Conservation (phyloP, 179 eudicot genomes). For the Silene vulgaris region DNA sequence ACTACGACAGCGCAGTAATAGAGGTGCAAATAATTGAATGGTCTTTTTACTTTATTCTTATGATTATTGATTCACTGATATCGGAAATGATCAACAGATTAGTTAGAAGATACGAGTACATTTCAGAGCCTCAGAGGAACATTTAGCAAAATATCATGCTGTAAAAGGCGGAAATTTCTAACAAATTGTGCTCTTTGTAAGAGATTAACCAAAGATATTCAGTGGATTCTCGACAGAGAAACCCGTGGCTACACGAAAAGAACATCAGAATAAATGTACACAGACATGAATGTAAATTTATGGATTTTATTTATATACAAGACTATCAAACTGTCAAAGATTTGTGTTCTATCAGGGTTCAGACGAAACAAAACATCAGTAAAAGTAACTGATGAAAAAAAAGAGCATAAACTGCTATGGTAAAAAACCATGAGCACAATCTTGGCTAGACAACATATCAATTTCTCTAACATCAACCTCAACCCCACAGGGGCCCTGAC, state of each 20-base stretch:
- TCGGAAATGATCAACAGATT: neutral
- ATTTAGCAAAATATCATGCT: neutral
- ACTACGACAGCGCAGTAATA: neutral
- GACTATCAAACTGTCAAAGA: slow-evolving; percentile 6
- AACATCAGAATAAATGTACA: too few species aligned
- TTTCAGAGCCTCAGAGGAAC: too few species aligned
- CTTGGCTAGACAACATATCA: slow-evolving; percentile 24
- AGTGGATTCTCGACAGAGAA: neutral
- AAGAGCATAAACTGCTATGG: slow-evolving; percentile 20
- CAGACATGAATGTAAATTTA: too few species aligned
- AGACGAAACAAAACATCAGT: neutral
- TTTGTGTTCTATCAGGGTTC: slow-evolving; percentile 1
- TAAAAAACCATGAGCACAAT: slow-evolving; percentile 28
- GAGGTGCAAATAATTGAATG: neutral
- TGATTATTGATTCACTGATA: neutral
- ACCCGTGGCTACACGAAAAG: too few species aligned
- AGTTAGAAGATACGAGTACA: neutral
- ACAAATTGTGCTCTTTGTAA: neutral
- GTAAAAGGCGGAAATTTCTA: neutral
- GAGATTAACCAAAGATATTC: neutral
- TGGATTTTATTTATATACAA: neutral
- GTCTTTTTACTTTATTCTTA: neutral
- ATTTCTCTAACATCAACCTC: slow-evolving; percentile 23
- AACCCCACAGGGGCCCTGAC: slow-evolving; percentile 24
- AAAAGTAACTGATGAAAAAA: neutral